Evolutionary conservation across 75 land plant species (phyloP), one percentile per base, ranked within the genome.

Genomic region (Larix kaempferi): DNA sequence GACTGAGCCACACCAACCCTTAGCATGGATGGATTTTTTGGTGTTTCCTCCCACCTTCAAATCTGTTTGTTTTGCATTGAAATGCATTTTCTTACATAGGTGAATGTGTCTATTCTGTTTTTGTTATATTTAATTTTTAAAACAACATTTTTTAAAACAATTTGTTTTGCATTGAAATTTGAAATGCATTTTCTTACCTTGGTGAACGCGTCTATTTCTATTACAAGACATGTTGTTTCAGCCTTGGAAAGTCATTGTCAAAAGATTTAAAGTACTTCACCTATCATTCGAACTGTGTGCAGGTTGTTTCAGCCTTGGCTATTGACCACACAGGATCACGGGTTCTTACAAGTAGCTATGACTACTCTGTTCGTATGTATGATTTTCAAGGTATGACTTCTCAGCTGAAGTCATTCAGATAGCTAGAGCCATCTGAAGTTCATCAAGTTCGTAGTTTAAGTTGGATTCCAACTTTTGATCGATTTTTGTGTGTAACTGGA

Each of bases 381-480:
- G 99, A 98, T 78, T 98, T 98, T 65, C 99, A 98, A 95, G 99
- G 99, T 15, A 98, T 98, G 99, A 90, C 90, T 85, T 84, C 99
- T 41, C 91, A 89, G 56, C 78, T 98, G 77, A 81, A 78, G 71
- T 98, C 99, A 1, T 98, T 98, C 78, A 88, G 99, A 59, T 98
- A 95, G 80, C 49, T 95, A 12, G 98, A 98, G 60, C 99, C 99
- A 41, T 89, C 77, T 85, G 99, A 98, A 80, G 99, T 98, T 6
- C 99, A 98, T 59, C 99, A 95, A 84, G 84, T 98, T 26, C 98
- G 99, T 56, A 81, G 84, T 66, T 78, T 98, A 41, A 98, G 99
- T 75, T 98, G 98, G 96, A 95, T 96, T 77, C 99, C 99, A 19
- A 91, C 98, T 4, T 79, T 98, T 11, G 99, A 93, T 57, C 82